Conservation (phyloP, 2,329 filamentous ascomycete species). For the Chrysoporthe deuterocubensis region DNA sequence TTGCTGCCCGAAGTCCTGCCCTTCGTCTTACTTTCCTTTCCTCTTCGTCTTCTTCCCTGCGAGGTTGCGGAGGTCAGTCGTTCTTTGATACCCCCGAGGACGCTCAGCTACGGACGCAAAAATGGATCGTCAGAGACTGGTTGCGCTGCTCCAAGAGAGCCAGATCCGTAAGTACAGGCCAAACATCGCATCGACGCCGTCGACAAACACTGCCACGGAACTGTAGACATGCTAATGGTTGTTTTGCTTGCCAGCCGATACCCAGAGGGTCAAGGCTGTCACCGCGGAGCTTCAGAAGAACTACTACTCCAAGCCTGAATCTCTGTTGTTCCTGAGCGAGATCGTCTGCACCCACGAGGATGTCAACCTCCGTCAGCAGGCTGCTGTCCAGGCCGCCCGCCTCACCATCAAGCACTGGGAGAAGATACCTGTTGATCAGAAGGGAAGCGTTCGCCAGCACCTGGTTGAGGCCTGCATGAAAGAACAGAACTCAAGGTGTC, state of each 20-base stretch:
- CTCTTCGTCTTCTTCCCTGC: conserved; percentile 4
- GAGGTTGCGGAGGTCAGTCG: conserved; percentile 8
- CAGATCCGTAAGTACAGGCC: conserved; percentile 72
- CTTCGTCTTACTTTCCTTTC: neutral
- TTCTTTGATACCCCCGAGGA: conserved; percentile 21
- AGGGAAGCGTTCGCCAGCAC: conserved; percentile 78
- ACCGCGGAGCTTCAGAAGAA: conserved; percentile 90
- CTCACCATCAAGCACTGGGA: conserved; percentile 87
- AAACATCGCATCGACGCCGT: neutral
- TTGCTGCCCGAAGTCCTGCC: conserved; percentile 3
- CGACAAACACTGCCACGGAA: neutral
- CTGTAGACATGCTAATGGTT: conserved; percentile 38
- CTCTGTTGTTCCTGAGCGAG: conserved; percentile 84
- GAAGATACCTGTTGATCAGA: conserved; percentile 72
- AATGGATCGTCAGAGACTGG: conserved; percentile 84
- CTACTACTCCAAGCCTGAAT: conserved; percentile 86
- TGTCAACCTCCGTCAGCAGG: conserved; percentile 79
- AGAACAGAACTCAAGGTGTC: conserved; percentile 75
- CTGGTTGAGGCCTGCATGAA: conserved; percentile 82
- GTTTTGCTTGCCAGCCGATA: conserved; percentile 68
- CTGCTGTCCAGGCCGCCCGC: conserved; percentile 86
- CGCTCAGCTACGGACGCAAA: conserved; percentile 25
- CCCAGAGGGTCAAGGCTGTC: conserved; percentile 84
- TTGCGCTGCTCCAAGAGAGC: conserved; percentile 84
- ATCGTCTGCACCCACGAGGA: conserved; percentile 80